phyloP scores from a whole-genome alignment of 225 moss, liverwort and hornwort genomes.

The Antitrichia curtipendula region DNA sequence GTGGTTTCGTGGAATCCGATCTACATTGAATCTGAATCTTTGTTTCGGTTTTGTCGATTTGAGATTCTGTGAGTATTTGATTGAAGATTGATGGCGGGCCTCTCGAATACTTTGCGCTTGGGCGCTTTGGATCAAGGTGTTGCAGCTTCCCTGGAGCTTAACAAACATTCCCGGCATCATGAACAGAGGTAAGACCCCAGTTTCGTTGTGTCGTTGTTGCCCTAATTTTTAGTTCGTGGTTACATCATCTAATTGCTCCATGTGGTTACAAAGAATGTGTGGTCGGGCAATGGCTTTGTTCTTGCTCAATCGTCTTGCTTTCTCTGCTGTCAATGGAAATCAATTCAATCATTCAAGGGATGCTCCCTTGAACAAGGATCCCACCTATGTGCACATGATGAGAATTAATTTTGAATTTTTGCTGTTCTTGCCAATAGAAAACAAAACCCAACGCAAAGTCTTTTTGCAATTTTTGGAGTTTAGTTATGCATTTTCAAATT shows the following conservation, averaged over 20 bases:
- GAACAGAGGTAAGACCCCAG: neutral
- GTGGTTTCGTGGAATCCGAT: neutral
- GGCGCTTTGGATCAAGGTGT: constrained; percentile 24
- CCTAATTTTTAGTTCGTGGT: neutral
- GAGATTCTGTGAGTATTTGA: neutral
- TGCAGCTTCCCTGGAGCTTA: constrained; percentile 2
- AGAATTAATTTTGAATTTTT: neutral
- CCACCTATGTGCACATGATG: neutral
- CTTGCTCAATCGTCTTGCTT: neutral
- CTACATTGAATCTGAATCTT: neutral
- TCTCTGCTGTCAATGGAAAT: neutral
- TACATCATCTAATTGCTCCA: neutral
- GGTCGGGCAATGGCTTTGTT: neutral
- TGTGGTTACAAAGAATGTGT: neutral
- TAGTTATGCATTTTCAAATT: neutral
- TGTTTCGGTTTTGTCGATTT: neutral
- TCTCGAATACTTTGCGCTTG: constrained; percentile 7
- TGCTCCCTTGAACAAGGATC: neutral
- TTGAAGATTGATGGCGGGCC: constrained; percentile 15
- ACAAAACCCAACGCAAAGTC: neutral
- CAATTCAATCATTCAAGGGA: neutral
- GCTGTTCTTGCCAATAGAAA: neutral
- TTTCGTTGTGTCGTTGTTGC: neutral
- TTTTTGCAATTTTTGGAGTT: neutral
- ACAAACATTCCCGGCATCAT: neutral